These are phyloP conservation scores for Salmacisia buchloeana DNA, from an alignment of 1,284 basidiomycete genomes.

Conservation along the genomic window DNA sequence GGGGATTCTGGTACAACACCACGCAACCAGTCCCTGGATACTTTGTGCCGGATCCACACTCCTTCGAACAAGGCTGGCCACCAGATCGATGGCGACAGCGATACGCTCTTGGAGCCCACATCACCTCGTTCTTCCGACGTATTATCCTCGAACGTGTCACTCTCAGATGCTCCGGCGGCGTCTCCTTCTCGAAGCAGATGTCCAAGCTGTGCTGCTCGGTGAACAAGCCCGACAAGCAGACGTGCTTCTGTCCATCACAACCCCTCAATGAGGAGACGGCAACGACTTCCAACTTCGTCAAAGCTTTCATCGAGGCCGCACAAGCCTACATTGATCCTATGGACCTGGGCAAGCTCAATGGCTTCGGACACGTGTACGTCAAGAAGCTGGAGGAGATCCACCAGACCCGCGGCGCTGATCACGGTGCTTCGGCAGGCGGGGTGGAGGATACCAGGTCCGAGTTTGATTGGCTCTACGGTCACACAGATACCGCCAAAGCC, in stretches of 20 bases:
- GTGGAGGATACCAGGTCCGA: constrained; percentile 1
- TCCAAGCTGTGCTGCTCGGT: constrained; percentile 48
- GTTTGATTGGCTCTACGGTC: not conserved
- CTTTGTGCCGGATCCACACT: not conserved
- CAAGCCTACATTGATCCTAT: constrained; percentile 44
- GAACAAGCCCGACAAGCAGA: constrained; percentile 52
- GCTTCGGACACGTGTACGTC: constrained; percentile 32
- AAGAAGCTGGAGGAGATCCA: constrained; percentile 20
- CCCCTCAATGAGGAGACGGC: not conserved
- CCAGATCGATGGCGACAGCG: constrained; percentile 12
- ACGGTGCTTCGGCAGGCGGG: not conserved
- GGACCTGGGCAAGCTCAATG: constrained; percentile 31
- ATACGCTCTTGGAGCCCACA: constrained; percentile 39
- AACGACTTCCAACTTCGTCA: not conserved
- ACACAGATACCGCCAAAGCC: not conserved
- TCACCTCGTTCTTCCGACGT: constrained; percentile 44
- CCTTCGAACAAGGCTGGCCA: not conserved
- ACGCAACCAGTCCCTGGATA: constrained; percentile 18
- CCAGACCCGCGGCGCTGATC: not conserved
- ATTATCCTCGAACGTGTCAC: constrained; percentile 44
- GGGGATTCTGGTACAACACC: constrained; percentile 34
- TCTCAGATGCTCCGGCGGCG: constrained; percentile 50
- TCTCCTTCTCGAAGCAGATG: constrained; percentile 47
- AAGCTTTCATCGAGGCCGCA: constrained; percentile 17
- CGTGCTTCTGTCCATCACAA: constrained; percentile 12